phyloP scores from a whole-genome alignment of 306 rosid genomes.

The Cucurbita maxima region DNA sequence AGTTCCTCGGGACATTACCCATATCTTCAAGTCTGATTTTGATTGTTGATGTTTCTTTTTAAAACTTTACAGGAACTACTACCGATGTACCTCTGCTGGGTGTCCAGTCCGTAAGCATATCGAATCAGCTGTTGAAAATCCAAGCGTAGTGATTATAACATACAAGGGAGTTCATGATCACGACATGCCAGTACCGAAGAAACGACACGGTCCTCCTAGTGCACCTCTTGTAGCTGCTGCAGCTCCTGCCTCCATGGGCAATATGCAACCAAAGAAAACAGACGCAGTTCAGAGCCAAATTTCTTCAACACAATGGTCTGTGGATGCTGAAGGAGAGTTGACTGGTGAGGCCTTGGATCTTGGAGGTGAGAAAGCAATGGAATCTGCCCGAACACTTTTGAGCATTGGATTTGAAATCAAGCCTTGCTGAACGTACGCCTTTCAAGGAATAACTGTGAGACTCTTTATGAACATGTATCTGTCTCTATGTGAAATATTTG shows the following conservation, averaged over 20 bases:
- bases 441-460: constrained; percentile 3
- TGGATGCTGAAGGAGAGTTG: constrained; percentile 78
- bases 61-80: constrained; percentile 61
- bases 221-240: constrained; percentile 76
- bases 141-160: constrained; percentile 58
- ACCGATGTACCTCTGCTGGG: constrained; percentile 97
- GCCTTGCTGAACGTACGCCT: constrained; percentile 50
- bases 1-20: background rate
- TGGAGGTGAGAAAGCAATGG: constrained; percentile 95
- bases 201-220: constrained; percentile 74
- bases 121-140: constrained; percentile 61
- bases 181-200: constrained; percentile 89
- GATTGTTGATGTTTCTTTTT: background rate
- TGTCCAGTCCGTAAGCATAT: constrained; percentile 96
- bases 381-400: constrained; percentile 86
- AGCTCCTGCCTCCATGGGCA: constrained; percentile 62
- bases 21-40: background rate
- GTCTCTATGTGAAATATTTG: constrained; percentile 12
- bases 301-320: constrained; percentile 60
- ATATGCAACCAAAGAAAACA: constrained; percentile 25
- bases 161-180: constrained; percentile 93
- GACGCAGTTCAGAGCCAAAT: constrained; percentile 23
- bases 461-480: background rate
- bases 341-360: constrained; percentile 87
- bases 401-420: constrained; percentile 99